Evolutionary conservation across 1,139 yeast species (phyloP).

Genomic region (Kodamaea fungicola): DNA sequence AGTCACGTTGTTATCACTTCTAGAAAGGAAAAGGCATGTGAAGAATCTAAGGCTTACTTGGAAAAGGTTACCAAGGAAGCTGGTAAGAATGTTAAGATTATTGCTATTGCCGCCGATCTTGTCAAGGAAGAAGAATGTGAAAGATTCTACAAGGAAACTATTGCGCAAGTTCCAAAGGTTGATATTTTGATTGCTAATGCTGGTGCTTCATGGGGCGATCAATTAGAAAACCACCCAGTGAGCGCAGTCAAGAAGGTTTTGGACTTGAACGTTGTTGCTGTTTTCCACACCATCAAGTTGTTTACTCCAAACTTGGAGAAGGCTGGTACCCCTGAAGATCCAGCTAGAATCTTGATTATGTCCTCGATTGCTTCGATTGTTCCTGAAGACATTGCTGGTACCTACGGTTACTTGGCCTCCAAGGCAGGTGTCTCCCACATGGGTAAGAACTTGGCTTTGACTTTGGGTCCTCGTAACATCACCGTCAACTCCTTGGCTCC

Average conservation of each 20-base stretch:
- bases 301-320: constrained; percentile 56
- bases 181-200: constrained; percentile 75
- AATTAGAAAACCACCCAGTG: constrained; percentile 59
- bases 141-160: constrained; percentile 42
- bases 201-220: constrained; percentile 80
- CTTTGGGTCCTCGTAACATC: constrained; percentile 63
- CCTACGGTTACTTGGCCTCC: constrained; percentile 71
- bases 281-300: constrained; percentile 62
- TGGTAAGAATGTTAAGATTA: constrained; percentile 42
- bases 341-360: constrained; percentile 64
- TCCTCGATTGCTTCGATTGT: constrained; percentile 56
- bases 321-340: constrained; percentile 57
- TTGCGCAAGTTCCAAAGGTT: constrained; percentile 40
- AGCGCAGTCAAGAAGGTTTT: constrained; percentile 62
- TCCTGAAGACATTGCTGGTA: constrained; percentile 49
- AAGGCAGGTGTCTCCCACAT: constrained; percentile 76
- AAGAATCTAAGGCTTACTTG: constrained; percentile 52
- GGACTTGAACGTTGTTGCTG: constrained; percentile 67
- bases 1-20: constrained; percentile 62
- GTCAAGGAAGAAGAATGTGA: constrained; percentile 50
- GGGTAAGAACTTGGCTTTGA: constrained; percentile 60
- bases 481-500: constrained; percentile 73
- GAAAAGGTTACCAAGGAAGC: constrained; percentile 43
- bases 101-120: constrained; percentile 60
- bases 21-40: constrained; percentile 62